Evolutionary conservation across 257 asterid species (phyloP).

Genomic region (Primulina eburnea): DNA sequence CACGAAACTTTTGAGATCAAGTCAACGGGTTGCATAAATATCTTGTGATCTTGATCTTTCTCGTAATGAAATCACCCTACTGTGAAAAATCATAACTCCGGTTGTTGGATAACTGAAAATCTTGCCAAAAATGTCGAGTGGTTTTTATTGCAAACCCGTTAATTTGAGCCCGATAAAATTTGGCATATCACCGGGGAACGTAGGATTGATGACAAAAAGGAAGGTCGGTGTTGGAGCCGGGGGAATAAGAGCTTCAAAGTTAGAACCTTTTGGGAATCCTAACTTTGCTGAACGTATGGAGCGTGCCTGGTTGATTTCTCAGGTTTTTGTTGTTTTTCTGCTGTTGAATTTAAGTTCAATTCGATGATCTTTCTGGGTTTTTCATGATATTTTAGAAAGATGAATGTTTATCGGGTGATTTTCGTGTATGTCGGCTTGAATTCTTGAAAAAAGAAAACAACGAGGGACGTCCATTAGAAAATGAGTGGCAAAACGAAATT

Average conservation of each 20-base stretch:
- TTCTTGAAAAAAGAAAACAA: neutral
- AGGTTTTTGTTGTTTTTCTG: conserved; percentile 38
- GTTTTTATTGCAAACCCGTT: conserved; percentile 32
- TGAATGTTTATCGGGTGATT: neutral
- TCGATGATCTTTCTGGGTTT: neutral
- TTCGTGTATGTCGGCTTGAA: neutral
- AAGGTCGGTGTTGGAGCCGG: conserved; percentile 24
- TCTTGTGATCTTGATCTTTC: neutral
- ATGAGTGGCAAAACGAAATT: neutral
- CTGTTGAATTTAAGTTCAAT: neutral
- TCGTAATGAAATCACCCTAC: neutral
- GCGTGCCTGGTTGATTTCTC: conserved; percentile 86
- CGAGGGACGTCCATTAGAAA: conserved; percentile 1
- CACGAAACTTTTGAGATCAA: no score
- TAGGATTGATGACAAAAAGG: conserved; percentile 24
- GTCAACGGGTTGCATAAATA: no score
- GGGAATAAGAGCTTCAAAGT: conserved; percentile 60
- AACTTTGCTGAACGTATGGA: conserved; percentile 68
- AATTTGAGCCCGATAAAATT: conserved; percentile 19
- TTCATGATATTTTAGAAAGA: neutral
- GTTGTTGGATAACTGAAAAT: neutral
- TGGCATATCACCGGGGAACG: conserved; percentile 14
- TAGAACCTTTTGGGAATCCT: conserved; percentile 64
- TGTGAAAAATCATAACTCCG: neutral
- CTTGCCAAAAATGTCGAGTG: conserved; percentile 27